Conservation (phyloP, 805 yeast species). For the Wickerhamiella sorbophila region DNA sequence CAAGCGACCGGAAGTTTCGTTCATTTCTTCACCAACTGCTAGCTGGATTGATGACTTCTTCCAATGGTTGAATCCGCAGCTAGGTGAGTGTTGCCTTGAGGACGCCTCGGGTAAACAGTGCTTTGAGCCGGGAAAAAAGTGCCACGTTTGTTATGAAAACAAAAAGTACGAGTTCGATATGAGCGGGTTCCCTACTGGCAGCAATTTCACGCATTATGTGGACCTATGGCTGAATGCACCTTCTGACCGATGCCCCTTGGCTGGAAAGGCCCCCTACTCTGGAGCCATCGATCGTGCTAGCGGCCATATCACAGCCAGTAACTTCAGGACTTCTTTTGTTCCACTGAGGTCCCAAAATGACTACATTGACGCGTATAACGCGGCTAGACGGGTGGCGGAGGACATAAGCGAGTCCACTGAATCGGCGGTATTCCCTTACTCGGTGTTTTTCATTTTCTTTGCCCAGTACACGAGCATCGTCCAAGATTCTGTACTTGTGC, state of each 20-base stretch:
- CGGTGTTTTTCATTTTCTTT: conserved; percentile 85
- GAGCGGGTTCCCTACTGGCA: conserved; percentile 65
- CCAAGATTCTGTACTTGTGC: conserved; percentile 34
- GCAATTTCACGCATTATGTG: conserved; percentile 57
- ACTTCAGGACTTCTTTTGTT: conserved; percentile 61
- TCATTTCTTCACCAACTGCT: conserved; percentile 68
- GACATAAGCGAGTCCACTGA: conserved; percentile 31
- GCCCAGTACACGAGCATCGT: conserved; percentile 70
- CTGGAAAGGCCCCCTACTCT: conserved; percentile 88
- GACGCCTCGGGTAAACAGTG: conserved; percentile 16
- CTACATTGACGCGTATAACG: conserved; percentile 64
- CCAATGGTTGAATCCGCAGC: conserved; percentile 71
- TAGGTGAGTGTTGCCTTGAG: conserved; percentile 72
- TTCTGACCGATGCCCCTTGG: conserved; percentile 85
- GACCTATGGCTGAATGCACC: conserved; percentile 71
- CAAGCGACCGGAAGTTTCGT: conserved; percentile 46
- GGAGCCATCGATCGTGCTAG: conserved; percentile 41
- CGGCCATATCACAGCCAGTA: conserved; percentile 10
- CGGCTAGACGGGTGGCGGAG: conserved; percentile 50
- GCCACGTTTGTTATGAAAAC: conserved; percentile 56
- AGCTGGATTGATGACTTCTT: conserved; percentile 90
- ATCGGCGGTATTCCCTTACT: conserved; percentile 67
- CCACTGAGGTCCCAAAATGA: conserved; percentile 75
- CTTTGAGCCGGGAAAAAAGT: conserved; percentile 32
- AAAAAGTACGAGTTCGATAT: conserved; percentile 50